These are phyloP conservation scores for Syzygium aqueum DNA, from an alignment of 345 rosid species.

Conservation along the genomic window DNA sequence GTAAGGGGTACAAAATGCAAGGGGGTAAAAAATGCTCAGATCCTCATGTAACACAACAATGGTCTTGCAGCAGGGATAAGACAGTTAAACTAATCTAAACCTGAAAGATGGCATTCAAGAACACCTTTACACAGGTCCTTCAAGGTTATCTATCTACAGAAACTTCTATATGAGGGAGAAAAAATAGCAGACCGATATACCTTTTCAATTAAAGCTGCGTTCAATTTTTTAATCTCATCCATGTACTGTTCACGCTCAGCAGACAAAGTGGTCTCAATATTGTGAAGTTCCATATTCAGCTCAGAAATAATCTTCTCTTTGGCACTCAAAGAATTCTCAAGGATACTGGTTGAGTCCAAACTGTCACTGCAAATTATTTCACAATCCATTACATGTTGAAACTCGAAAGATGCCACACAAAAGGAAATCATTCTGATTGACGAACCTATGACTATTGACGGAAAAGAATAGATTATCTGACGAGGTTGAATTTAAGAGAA, in stretches of 20 bases:
- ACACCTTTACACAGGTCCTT: neutral
- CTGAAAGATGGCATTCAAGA: neutral
- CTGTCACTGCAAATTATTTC: conserved; percentile 39
- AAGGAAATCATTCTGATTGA: neutral
- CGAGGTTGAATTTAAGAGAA: neutral
- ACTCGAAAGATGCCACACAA: neutral
- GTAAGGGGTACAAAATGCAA: neutral
- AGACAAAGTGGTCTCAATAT: conserved; percentile 66
- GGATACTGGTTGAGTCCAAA: conserved; percentile 66
- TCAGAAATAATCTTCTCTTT: conserved; percentile 95
- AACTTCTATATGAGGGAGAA: neutral
- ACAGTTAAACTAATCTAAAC: neutral
- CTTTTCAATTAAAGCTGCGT: conserved; percentile 61
- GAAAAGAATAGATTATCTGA: neutral
- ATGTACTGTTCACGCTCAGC: conserved; percentile 77
- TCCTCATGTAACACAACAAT: neutral
- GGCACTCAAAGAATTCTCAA: conserved; percentile 81
- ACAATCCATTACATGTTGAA: neutral
- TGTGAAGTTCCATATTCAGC: conserved; percentile 87
- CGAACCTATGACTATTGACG: neutral
- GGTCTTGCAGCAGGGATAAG: neutral
- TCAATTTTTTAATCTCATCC: conserved; percentile 70
- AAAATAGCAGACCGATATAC: conserved; percentile 19
- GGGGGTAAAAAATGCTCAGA: neutral
- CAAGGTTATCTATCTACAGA: neutral